phyloP scores from a whole-genome alignment of 495 filamentous ascomycete species.

The Hypomontagnella submonticulosa region DNA sequence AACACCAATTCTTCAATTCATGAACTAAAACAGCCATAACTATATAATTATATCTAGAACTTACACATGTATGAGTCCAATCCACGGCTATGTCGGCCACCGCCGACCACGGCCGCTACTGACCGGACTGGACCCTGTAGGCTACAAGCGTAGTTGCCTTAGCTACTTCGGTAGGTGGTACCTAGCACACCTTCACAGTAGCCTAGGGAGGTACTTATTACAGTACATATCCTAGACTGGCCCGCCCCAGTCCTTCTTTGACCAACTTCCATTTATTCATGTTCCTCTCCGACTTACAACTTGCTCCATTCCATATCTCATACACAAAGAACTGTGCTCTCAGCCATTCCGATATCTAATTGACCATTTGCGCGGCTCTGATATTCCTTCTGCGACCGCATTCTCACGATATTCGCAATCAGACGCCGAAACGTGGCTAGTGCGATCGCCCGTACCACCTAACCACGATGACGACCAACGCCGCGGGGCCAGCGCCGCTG shows the following conservation, averaged over 20 bases:
- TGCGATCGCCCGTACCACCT: conserved; percentile 9
- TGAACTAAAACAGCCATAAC: no score
- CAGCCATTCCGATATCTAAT: background rate
- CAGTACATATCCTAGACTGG: no score
- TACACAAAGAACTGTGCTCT: conserved; percentile 4
- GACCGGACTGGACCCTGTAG: conserved; percentile 26
- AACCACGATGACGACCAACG: conserved; percentile 32
- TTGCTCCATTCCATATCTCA: background rate
- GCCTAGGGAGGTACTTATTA: no score
- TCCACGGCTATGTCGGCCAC: conserved; percentile 24
- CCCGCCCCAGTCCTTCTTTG: conserved; percentile 9
- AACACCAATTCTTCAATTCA: no score
- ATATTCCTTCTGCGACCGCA: no score
- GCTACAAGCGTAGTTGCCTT: background rate
- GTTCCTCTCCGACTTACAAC: conserved; percentile 24
- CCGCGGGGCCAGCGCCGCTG: conserved; percentile 34
- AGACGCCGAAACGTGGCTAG: background rate
- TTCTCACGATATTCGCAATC: background rate
- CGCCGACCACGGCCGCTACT: conserved; percentile 35
- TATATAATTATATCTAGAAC: conserved; percentile 8
- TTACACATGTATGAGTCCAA: conserved; percentile 6
- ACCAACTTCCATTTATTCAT: conserved; percentile 4
- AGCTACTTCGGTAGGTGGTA: background rate
- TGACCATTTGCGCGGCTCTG: background rate
- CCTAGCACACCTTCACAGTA: background rate